Percentiles rank a stretch among this genome's conserved stretches.
Conservation (phyloP, 345 rosid genomes). For the Geranium brycei region DNA sequence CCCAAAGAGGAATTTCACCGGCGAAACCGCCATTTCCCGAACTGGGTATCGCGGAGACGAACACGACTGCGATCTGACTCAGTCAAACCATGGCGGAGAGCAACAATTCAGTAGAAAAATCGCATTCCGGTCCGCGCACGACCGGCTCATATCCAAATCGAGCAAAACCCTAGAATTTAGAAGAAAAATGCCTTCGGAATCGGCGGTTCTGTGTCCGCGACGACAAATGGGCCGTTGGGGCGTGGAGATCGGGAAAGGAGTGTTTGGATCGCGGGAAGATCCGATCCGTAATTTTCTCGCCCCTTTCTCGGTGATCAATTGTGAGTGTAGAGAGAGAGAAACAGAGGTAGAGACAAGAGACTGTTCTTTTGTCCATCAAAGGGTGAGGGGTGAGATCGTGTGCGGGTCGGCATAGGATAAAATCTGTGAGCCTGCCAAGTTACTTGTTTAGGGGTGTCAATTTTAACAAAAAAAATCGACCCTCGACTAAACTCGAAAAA, state of each 20-base stretch:
- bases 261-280: constrained; percentile 25
- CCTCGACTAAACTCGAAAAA: no score
- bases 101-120: constrained; percentile 7
- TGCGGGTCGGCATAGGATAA: no score
- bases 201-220: constrained; percentile 5
- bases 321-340: constrained; percentile 12
- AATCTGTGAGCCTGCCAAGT: no score
- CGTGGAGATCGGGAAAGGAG: constrained; percentile 14
- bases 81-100: constrained; percentile 5
- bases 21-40: constrained; percentile 63
- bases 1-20: constrained; percentile 82
- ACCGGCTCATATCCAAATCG: constrained; percentile 9
- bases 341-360: constrained; percentile 1
- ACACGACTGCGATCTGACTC: no score
- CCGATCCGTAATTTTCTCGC: constrained; percentile 40
- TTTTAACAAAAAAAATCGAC: no score
- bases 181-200: constrained; percentile 10
- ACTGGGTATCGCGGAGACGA: no score
- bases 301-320: constrained; percentile 24
- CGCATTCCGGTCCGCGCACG: constrained; percentile 17
- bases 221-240: constrained; percentile 18
- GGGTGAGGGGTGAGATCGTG: constrained; percentile 13
- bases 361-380: constrained; percentile 14
- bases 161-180: constrained; percentile 13
- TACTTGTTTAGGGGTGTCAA: no score